Conservation (phyloP, 345 rosid species). For the Boechera retrofracta region DNA sequence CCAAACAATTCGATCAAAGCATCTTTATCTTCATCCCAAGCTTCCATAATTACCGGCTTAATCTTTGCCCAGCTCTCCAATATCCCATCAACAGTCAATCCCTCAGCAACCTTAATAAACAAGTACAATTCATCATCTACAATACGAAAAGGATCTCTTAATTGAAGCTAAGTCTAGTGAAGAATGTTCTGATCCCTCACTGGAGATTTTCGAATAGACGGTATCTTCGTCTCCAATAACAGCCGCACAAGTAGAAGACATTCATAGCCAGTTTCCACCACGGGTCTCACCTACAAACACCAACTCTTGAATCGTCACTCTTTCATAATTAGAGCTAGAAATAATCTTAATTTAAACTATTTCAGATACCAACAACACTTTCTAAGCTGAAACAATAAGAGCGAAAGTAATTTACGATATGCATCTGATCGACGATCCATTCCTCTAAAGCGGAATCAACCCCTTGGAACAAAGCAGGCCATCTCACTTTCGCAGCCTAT, state of each 20-base stretch:
- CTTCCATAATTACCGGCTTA: constrained; percentile 81
- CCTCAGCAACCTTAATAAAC: constrained; percentile 68
- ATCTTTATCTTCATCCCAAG: constrained; percentile 79
- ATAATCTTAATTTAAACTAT: not conserved
- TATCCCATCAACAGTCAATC: constrained; percentile 72
- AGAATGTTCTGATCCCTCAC: constrained; percentile 48
- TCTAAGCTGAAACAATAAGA: not conserved
- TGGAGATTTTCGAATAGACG: constrained; percentile 72
- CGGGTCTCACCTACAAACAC: constrained; percentile 77
- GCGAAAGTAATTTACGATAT: constrained; percentile 49
- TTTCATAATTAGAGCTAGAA: constrained; percentile 7
- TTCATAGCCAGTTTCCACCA: constrained; percentile 95
- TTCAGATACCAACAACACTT: not conserved
- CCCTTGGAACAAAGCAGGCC: constrained; percentile 72
- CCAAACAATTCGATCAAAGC: constrained; percentile 76
- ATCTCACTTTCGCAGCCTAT: constrained; percentile 85
- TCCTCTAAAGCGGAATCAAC: constrained; percentile 69
- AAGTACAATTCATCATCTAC: constrained; percentile 2
- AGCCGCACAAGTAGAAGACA: constrained; percentile 79
- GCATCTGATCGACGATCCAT: constrained; percentile 93
- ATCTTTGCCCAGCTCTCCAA: constrained; percentile 77
- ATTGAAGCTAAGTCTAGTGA: constrained; percentile 16
- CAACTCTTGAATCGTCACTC: not conserved
- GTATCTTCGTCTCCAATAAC: constrained; percentile 72
- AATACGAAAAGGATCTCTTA: not conserved